Conservation (phyloP, 2,329 filamentous ascomycete species). For the Ustilaginoidea virens region DNA sequence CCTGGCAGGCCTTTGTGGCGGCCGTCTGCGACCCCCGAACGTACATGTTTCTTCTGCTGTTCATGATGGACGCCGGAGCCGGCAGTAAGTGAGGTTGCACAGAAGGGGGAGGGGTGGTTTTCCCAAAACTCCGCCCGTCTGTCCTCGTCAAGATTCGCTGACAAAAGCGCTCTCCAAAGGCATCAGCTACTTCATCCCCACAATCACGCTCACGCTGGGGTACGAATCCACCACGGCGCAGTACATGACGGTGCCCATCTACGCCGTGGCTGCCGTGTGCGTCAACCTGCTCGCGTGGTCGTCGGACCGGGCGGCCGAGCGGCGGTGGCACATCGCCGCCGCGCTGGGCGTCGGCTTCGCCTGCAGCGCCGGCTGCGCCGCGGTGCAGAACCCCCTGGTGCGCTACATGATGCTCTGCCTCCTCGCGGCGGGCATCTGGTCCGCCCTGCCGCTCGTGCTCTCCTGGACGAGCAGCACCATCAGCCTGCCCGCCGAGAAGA, state of each 20-base stretch:
- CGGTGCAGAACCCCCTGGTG: constrained; percentile 34
- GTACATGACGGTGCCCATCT: constrained; percentile 29
- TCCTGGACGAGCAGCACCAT: constrained; percentile 37
- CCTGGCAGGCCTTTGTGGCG: constrained; percentile 7
- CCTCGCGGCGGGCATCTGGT: constrained; percentile 29
- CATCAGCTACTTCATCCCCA: constrained; percentile 18
- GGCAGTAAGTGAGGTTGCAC: constrained; percentile 17
- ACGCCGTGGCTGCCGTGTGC: constrained; percentile 34
- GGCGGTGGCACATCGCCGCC: constrained; percentile 31
- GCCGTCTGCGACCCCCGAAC: constrained; percentile 13
- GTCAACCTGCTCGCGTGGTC: constrained; percentile 31
- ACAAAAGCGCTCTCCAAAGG: neutral
- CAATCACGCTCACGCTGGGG: constrained; percentile 16
- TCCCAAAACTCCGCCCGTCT: too few species aligned
- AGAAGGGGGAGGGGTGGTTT: too few species aligned
- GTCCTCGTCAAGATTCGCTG: neutral
- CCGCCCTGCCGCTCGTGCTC: constrained; percentile 26
- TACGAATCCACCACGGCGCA: constrained; percentile 15
- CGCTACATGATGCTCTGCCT: constrained; percentile 30
- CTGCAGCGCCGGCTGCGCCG: constrained; percentile 25
- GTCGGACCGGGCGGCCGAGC: constrained; percentile 26
- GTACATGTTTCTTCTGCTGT: constrained; percentile 5
- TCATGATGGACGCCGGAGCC: constrained; percentile 18
- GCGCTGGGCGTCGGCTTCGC: constrained; percentile 24
- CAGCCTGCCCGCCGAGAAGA: constrained; percentile 29